A percentile compares a stretch with the other conserved stretches of the same genome.
Conservation (phyloP, 1,139 yeast genomes). For the Yarrowia galli region DNA sequence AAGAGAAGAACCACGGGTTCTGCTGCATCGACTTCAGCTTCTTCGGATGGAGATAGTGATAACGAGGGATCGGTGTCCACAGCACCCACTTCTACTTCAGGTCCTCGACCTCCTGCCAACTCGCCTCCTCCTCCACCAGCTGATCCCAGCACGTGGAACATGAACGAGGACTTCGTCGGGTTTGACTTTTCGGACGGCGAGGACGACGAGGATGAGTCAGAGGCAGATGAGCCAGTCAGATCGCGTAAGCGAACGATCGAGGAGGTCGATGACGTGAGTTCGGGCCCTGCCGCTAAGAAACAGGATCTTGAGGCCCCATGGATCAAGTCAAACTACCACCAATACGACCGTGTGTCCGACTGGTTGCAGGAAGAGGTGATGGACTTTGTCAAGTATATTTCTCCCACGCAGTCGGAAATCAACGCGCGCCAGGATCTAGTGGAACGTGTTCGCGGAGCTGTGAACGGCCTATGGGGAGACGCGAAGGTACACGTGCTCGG, state of each 20-base stretch:
- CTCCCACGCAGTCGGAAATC: conserved; percentile 84
- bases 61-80: neutral
- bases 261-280: conserved; percentile 24
- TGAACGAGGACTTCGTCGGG: conserved; percentile 34
- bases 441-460: conserved; percentile 62
- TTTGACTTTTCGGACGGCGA: conserved; percentile 24
- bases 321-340: conserved; percentile 21
- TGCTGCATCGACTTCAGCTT: neutral
- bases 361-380: conserved; percentile 89
- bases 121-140: conserved; percentile 36
- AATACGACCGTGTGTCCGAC: conserved; percentile 61
- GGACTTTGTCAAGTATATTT: conserved; percentile 85
- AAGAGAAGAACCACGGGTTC: conserved; percentile 14
- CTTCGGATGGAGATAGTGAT: neutral
- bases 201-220: conserved; percentile 3
- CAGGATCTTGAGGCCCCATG: conserved; percentile 35
- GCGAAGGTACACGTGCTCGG: conserved; percentile 91
- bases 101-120: conserved; percentile 15
- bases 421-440: conserved; percentile 72
- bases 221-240: neutral
- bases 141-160: conserved; percentile 25
- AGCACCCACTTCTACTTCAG: conserved; percentile 2
- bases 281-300: conserved; percentile 9
- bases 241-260: conserved; percentile 34
- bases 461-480: conserved; percentile 74